Conservation (phyloP, 139 green algal species). For the Astrephomene gubernaculifera region DNA sequence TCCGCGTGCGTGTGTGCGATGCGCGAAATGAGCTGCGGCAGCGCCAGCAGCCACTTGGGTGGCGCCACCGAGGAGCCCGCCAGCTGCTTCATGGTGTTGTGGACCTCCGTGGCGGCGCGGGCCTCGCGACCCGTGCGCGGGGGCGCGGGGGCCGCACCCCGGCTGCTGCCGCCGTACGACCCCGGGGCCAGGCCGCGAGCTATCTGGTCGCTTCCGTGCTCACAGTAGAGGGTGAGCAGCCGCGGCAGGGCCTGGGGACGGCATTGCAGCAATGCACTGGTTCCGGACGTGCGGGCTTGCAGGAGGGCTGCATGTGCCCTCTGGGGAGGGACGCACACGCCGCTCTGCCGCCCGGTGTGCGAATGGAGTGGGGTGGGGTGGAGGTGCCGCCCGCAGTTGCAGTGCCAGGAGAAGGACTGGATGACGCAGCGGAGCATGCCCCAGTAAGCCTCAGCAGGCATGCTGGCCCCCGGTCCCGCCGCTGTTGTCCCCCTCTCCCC, state of each 20-base stretch:
- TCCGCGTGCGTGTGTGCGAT: conserved; percentile 88
- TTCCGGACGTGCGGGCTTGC: too few species aligned
- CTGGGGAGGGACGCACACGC: too few species aligned
- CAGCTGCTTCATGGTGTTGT: conserved; percentile 53
- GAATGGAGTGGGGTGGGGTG: not conserved
- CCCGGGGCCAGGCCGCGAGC: not conserved
- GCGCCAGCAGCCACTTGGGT: conserved; percentile 85
- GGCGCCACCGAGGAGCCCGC: conserved; percentile 65
- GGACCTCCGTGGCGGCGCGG: conserved; percentile 29
- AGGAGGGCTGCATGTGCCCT: too few species aligned
- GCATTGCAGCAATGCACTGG: too few species aligned
- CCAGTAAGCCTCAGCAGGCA: too few species aligned
- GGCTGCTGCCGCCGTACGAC: not conserved
- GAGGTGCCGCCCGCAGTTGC: too few species aligned
- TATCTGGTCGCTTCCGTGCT: conserved; percentile 80
- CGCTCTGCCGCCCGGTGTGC: too few species aligned
- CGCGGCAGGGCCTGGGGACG: conserved; percentile 88
- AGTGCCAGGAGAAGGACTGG: too few species aligned
- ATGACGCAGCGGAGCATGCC: too few species aligned
- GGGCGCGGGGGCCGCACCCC: conserved; percentile 25
- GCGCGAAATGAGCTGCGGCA: conserved; percentile 94
- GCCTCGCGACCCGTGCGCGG: conserved; percentile 19
- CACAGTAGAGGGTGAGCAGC: conserved; percentile 96
- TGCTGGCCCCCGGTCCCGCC: too few species aligned
- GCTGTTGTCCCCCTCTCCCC: not conserved